Base-by-base conservation (phyloP, 495 filamentous ascomycete species). In the Penicillium cosmopolitanum region DNA sequence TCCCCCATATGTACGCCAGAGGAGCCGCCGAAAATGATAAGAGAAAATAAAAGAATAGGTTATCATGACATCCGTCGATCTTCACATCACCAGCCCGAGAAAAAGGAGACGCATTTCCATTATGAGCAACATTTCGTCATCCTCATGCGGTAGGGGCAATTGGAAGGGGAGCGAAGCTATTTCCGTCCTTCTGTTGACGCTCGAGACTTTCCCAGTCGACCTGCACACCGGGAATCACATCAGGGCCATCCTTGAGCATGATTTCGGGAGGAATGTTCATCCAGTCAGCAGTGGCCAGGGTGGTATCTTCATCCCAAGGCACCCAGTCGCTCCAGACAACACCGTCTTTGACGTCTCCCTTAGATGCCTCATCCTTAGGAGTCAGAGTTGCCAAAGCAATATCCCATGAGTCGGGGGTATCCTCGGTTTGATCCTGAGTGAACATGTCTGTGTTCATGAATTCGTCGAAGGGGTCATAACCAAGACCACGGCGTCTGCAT, bases 361-460 rank as follows among this genome's bases (percentile, higher is more conserved):
- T 43, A n/a, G 35, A 21, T 13, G 68, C 66, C 10, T 53, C 66
- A 56, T 75, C 73, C 58, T 74, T 73, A 8, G 76, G 76, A 6
- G 76, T 79, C 53, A 74, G 62, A 7, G 72, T 78, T 53, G 67
- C 67, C 13, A 75, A 25, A 8, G 62, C 68, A 25, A 65, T 64
- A 53, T 77, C 76, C 10, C 71, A 61, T 3, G 76, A 77, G 51
- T 78, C 77, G 8, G 77, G 77, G 0, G 77, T 80, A 33, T 76
- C 70, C 50, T 78, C 66, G 18, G 64, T 58, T 35, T 78, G 74
- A 8, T 70, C 65, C n/a, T 66, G 69, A 19, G 67, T 70, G 57
- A 79, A 80, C 67, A 77, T 75, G 31, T 79, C 69, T 16, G 75
- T 58, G 47, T 81, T 77, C 60, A 80, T 54, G 50, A 80, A 78